phyloP scores from a whole-genome alignment of 2,329 filamentous ascomycete species.

The Fusarium stilboides region DNA sequence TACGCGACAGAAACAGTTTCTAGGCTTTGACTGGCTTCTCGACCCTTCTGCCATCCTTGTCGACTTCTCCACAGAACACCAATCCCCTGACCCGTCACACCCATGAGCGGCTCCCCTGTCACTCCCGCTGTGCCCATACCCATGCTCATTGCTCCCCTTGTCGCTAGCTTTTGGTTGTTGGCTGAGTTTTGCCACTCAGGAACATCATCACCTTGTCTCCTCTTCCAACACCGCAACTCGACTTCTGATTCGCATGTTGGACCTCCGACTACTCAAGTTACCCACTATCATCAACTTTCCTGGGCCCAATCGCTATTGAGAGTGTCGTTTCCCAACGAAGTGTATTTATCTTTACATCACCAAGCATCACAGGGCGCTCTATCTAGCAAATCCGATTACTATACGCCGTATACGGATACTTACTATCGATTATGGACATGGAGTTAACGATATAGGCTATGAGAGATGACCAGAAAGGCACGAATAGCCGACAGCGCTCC shows the following conservation, averaged over 20 bases:
- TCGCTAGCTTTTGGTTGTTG: constrained; percentile 21
- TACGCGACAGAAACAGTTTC: constrained; percentile 34
- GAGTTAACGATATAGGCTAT: constrained; percentile 21
- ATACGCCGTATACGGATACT: constrained; percentile 7
- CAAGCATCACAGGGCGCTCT: background rate
- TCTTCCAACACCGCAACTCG: constrained; percentile 17
- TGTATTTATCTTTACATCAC: constrained; percentile 28
- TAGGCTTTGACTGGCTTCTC: constrained; percentile 50
- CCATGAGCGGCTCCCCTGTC: constrained; percentile 36
- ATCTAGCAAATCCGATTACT: constrained; percentile 11
- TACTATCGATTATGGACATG: constrained; percentile 24
- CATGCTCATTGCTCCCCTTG: constrained; percentile 29
- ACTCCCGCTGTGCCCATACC: constrained; percentile 27
- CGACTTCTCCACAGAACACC: constrained; percentile 39
- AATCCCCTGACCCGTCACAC: constrained; percentile 38
- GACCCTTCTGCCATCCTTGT: constrained; percentile 43
- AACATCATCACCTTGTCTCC: constrained; percentile 30
- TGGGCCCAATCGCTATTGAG: constrained; percentile 38
- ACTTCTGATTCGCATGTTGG: constrained; percentile 42
- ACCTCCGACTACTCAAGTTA: constrained; percentile 15
- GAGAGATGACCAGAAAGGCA: background rate
- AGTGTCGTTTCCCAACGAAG: constrained; percentile 8
- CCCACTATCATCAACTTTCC: constrained; percentile 30
- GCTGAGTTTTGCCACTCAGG: constrained; percentile 43
- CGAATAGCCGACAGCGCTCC: background rate